These are phyloP conservation scores for Mortierella sp. DNA, from an alignment of 371 early-diverging fungal species.

Conservation along the genomic window DNA sequence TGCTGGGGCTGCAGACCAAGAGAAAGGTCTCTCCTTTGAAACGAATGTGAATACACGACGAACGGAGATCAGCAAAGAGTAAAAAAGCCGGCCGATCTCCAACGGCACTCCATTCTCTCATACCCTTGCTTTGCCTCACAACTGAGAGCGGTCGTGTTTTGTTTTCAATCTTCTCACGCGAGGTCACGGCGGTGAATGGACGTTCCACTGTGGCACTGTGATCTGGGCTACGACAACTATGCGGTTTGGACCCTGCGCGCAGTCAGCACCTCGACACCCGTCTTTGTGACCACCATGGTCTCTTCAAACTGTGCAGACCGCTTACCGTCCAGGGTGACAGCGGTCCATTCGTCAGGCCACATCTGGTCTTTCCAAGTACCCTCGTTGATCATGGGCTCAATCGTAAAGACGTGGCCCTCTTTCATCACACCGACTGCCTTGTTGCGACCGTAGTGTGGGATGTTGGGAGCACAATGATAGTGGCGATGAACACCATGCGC, in stretches of 20 bases:
- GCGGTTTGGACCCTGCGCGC: conserved; percentile 6
- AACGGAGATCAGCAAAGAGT: too few species aligned
- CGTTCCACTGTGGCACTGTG: too few species aligned
- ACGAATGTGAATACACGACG: too few species aligned
- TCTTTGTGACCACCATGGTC: conserved; percentile 93
- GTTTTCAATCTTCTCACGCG: too few species aligned
- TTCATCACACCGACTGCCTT: conserved; percentile 95
- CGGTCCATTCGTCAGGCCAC: conserved; percentile 95
- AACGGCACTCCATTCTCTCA: too few species aligned
- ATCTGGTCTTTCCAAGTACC: conserved; percentile 78
- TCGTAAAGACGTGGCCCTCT: conserved; percentile 95
- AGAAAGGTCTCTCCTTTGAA: too few species aligned
- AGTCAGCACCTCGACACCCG: conserved; percentile 93
- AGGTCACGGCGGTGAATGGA: too few species aligned
- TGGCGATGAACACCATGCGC: conserved; percentile 93
- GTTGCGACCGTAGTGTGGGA: conserved; percentile 94
- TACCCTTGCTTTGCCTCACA: too few species aligned
- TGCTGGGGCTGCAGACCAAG: too few species aligned
- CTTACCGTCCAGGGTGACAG: conserved; percentile 92
- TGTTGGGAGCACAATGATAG: conserved; percentile 89
- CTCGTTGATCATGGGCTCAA: conserved; percentile 97
- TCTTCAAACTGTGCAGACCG: conserved; percentile 99
- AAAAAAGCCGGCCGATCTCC: too few species aligned
- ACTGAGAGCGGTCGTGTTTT: too few species aligned
- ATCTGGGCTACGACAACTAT: too few species aligned